These are phyloP conservation scores for Pisolithus orientalis DNA, from an alignment of 768 basidiomycete species.

Conservation along the genomic window DNA sequence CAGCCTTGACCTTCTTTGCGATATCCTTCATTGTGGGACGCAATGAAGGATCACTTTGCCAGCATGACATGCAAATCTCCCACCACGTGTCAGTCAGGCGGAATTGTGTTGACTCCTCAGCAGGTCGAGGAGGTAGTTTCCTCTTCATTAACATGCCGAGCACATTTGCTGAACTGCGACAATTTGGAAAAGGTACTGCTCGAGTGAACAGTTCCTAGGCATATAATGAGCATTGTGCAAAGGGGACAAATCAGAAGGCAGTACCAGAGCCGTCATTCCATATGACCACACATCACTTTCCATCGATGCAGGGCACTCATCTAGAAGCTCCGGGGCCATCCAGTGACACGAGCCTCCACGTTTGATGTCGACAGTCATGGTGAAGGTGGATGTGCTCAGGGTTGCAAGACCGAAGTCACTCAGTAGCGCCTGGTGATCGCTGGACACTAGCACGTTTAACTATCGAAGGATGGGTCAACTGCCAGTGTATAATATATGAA, in stretches of 20 bases:
- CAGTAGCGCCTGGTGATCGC: not conserved
- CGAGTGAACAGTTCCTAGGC: not conserved
- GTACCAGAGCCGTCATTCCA: not conserved
- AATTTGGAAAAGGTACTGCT: not conserved
- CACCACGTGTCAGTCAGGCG: not conserved
- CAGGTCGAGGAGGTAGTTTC: not conserved
- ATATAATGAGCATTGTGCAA: not conserved
- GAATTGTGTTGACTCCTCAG: not conserved
- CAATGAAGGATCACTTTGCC: not conserved
- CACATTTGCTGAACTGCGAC: not conserved
- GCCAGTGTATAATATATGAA: not conserved
- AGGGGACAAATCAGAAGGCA: not conserved
- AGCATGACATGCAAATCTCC: not conserved
- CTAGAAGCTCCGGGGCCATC: not conserved
- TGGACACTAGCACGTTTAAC: not conserved
- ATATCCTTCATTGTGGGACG: slow-evolving; percentile 3
- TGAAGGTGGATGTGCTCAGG: not conserved
- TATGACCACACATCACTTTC: not conserved
- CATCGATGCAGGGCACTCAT: not conserved
- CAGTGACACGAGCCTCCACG: not conserved
- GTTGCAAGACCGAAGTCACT: not conserved
- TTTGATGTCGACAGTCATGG: not conserved
- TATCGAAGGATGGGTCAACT: not conserved
- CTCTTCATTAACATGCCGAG: not conserved
- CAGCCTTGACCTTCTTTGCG: not conserved